phyloP scores from a whole-genome alignment of 345 rosid species.

The Syzygium oleosum region DNA sequence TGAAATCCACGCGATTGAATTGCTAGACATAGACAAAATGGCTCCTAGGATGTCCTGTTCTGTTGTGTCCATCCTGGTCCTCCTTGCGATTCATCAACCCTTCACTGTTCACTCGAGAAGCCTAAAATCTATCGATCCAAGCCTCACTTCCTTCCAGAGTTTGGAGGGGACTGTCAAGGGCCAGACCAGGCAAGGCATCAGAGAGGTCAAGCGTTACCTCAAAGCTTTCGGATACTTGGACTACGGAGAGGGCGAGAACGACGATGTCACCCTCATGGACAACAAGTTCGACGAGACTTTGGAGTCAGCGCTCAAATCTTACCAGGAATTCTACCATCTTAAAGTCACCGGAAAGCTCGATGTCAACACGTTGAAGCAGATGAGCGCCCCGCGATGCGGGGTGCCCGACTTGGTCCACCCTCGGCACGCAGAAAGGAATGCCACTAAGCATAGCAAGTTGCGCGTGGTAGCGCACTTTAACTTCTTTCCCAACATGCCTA shows the following conservation, averaged over 20 bases:
- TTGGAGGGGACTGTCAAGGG: constrained; percentile 4
- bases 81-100: not conserved
- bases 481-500: not conserved
- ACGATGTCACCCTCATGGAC: not conserved
- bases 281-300: constrained; percentile 4
- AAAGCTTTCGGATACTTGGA: constrained; percentile 8
- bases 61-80: not conserved
- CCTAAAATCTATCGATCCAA: not conserved
- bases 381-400: constrained; percentile 5
- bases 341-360: constrained; percentile 2
- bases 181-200: not conserved
- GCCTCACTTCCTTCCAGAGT: not conserved
- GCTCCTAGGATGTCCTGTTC: not conserved
- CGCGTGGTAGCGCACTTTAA: not conserved
- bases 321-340: constrained; percentile 4
- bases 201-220: constrained; percentile 3
- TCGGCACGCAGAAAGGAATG: not conserved
- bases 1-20: not conserved
- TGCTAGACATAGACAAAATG: not conserved
- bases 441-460: not conserved
- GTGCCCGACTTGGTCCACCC: not conserved
- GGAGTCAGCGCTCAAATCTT: constrained; percentile 8
- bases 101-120: not conserved
- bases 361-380: not conserved
- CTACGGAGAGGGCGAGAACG: not conserved